These are phyloP conservation scores for Ephemerocybe angulata DNA, from an alignment of 768 basidiomycete genomes.

Conservation along the genomic window DNA sequence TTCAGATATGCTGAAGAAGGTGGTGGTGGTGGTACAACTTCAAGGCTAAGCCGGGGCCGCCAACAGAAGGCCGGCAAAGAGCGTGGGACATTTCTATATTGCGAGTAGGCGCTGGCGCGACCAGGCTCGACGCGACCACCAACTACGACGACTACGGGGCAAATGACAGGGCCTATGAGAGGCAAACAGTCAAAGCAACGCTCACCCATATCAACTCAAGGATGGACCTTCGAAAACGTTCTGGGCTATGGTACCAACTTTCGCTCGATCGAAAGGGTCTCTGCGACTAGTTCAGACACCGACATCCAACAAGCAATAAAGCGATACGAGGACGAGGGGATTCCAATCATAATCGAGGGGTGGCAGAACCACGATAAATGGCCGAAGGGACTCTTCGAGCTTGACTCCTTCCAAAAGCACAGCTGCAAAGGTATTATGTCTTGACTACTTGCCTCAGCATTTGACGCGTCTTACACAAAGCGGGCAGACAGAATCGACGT, in stretches of 20 bases:
- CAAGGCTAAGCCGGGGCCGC: no score
- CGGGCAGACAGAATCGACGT: constrained; percentile 38
- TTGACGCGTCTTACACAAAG: neutral
- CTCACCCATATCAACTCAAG: constrained; percentile 34
- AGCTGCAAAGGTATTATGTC: constrained; percentile 10
- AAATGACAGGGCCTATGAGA: no score
- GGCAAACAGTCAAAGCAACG: neutral
- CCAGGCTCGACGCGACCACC: no score
- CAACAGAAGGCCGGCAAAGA: no score
- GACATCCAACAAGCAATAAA: constrained; percentile 36
- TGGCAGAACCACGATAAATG: constrained; percentile 55
- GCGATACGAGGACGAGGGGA: constrained; percentile 46
- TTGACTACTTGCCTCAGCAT: neutral
- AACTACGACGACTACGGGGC: neutral
- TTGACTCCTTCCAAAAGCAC: constrained; percentile 48
- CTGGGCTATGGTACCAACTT: constrained; percentile 41
- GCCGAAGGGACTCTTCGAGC: constrained; percentile 50
- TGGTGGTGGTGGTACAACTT: no score
- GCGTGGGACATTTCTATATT: no score
- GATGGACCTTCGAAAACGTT: constrained; percentile 50
- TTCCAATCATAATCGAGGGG: constrained; percentile 62
- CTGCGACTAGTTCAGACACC: constrained; percentile 25
- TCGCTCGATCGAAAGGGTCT: constrained; percentile 21
- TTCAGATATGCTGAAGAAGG: no score
- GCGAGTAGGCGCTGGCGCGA: no score